Evolutionary conservation across 163 green algal genomes (phyloP).

Genomic region (Coccomyxa subellipsoidea): DNA sequence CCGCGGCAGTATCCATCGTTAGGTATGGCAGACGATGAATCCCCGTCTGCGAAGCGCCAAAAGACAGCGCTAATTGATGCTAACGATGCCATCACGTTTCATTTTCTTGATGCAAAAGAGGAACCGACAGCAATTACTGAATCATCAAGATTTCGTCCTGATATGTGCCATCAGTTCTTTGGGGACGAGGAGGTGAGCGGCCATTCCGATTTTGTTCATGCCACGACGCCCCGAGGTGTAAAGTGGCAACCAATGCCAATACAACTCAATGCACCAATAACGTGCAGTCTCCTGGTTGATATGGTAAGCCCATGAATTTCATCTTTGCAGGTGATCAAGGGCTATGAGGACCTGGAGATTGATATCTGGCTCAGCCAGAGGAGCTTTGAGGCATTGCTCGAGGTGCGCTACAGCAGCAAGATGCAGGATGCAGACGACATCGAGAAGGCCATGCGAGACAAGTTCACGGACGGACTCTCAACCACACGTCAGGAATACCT

Average conservation of each 20-base stretch:
- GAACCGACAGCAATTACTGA: background rate
- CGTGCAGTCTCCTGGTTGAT: background rate
- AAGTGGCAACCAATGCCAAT: background rate
- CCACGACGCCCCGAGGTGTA: background rate
- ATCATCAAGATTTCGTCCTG: constrained; percentile 44
- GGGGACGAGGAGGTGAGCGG: constrained; percentile 54
- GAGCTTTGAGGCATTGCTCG: constrained; percentile 2
- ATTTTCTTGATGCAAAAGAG: background rate
- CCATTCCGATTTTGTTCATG: background rate
- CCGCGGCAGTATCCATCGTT: too few species aligned
- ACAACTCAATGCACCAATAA: background rate
- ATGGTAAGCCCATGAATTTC: background rate
- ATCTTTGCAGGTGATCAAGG: constrained; percentile 41
- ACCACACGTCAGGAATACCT: background rate
- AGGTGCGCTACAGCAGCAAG: background rate
- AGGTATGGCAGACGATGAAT: background rate
- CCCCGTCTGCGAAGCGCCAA: constrained; percentile 14
- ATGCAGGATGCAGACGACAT: constrained; percentile 4
- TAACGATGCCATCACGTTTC: constrained; percentile 18
- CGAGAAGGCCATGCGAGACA: background rate
- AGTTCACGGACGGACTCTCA: constrained; percentile 17
- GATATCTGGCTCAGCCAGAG: constrained; percentile 41
- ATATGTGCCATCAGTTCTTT: constrained; percentile 63
- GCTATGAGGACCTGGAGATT: constrained; percentile 43
- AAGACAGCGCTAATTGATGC: background rate